These are phyloP conservation scores for Zoysia matrella DNA, from an alignment of 202 grass and related monocot species.

Conservation along the genomic window DNA sequence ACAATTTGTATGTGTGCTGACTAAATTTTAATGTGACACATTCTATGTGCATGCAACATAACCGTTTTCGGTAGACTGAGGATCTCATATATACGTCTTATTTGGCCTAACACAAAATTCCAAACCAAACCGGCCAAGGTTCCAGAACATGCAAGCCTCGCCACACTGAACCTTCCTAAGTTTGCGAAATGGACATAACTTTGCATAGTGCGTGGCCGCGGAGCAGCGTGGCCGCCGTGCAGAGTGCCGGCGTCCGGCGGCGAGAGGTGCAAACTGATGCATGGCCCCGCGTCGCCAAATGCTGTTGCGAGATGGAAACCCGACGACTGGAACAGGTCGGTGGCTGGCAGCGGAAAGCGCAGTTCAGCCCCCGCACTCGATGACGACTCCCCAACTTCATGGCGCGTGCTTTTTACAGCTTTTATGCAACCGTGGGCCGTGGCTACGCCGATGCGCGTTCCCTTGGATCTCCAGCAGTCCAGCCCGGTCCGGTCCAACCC, in stretches of 20 bases:
- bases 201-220: slow-evolving; percentile 6
- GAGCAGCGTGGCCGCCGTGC: neutral
- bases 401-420: slow-evolving; percentile 44
- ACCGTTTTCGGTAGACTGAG: neutral
- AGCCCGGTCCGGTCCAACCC: slow-evolving; percentile 18
- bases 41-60: neutral
- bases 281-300: neutral
- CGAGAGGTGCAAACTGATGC: neutral
- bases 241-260: neutral
- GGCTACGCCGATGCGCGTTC: neutral
- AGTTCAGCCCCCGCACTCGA: slow-evolving; percentile 20
- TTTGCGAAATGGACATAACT: slow-evolving; percentile 18
- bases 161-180: slow-evolving; percentile 25
- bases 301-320: slow-evolving; percentile 10
- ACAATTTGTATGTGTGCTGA: no score
- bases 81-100: no score
- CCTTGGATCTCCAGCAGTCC: neutral
- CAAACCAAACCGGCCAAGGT: neutral
- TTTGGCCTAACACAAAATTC: neutral
- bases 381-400: slow-evolving; percentile 25
- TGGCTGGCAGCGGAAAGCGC: neutral
- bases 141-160: slow-evolving; percentile 1
- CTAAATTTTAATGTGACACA: no score
- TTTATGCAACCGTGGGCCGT: slow-evolving; percentile 8
- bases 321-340: slow-evolving; percentile 17